A percentile compares a stretch with the other conserved stretches of the same genome.
Conservation (phyloP, 306 rosid genomes). For the Begonia fuchsioides region DNA sequence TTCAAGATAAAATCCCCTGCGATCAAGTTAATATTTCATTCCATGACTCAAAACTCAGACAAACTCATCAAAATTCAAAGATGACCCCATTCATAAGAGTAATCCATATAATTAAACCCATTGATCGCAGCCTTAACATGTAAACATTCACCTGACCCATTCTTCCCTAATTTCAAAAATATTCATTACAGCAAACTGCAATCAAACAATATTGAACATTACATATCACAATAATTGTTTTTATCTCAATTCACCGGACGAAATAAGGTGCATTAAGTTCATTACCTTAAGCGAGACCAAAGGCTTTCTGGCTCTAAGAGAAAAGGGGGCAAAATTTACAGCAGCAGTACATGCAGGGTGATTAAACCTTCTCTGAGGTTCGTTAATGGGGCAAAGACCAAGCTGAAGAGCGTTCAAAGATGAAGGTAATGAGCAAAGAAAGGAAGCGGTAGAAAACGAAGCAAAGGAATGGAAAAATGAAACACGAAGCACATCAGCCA, state of each 20-base stretch:
- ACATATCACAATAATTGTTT: too few relatives aligned
- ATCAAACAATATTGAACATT: too few relatives aligned
- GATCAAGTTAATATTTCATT: neutral
- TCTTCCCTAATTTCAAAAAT: too few relatives aligned
- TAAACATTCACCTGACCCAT: too few relatives aligned
- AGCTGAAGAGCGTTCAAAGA: conserved; percentile 25
- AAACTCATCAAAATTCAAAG: neutral
- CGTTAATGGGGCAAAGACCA: conserved; percentile 13
- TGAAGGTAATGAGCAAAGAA: too few relatives aligned
- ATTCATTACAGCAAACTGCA: too few relatives aligned
- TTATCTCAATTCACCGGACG: too few relatives aligned
- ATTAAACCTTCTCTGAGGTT: conserved; percentile 15
- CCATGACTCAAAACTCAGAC: neutral
- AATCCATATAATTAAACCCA: too few relatives aligned
- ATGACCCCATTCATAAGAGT: too few relatives aligned
- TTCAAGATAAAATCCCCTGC: too few relatives aligned
- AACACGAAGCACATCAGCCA: conserved; percentile 64
- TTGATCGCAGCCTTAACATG: too few relatives aligned
- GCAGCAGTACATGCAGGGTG: conserved; percentile 26
- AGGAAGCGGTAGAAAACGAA: too few relatives aligned
- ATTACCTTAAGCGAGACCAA: conserved; percentile 51
- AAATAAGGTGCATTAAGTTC: neutral
- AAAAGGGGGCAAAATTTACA: conserved; percentile 11
- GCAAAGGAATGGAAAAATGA: conserved; percentile 34
- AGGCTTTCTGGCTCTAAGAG: conserved; percentile 43